These are phyloP conservation scores for Kodamaea lidongshanica DNA, from an alignment of 805 yeast species.

Conservation along the genomic window DNA sequence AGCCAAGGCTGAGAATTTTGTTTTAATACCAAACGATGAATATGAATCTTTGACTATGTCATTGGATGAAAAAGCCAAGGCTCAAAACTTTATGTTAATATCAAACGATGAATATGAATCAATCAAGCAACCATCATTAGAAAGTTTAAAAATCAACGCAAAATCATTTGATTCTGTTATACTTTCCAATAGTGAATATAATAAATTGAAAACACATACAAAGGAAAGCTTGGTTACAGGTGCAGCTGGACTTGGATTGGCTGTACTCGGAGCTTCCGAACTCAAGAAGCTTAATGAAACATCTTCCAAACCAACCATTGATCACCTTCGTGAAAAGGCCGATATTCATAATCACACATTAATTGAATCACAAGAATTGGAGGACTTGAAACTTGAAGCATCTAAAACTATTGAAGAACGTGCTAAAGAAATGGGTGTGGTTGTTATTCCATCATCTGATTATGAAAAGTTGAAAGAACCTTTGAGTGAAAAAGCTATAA, in stretches of 20 bases:
- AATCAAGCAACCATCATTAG: slow-evolving; percentile 4
- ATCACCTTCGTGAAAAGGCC: slow-evolving; percentile 13
- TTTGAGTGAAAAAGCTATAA: slow-evolving; percentile 12
- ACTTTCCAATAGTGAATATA: slow-evolving; percentile 4
- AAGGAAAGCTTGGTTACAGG: slow-evolving; percentile 21
- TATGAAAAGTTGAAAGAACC: slow-evolving; percentile 31
- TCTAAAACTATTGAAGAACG: slow-evolving; percentile 8
- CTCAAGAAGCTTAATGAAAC: slow-evolving; percentile 9
- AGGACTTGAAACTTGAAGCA: slow-evolving; percentile 14
- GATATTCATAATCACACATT: slow-evolving; percentile 11
- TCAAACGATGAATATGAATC: slow-evolving; percentile 1
- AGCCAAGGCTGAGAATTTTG: slow-evolving; percentile 17
- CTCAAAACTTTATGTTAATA: slow-evolving; percentile 1
- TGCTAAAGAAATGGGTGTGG: slow-evolving; percentile 8
- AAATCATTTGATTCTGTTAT: slow-evolving; percentile 4
- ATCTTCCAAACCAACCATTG: slow-evolving; percentile 13
- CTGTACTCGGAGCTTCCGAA: slow-evolving; percentile 6
- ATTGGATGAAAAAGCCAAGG: slow-evolving; percentile 18
- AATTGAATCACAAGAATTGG: slow-evolving; percentile 12
- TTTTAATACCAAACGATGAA: slow-evolving; percentile 12
- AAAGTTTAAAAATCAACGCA: slow-evolving; percentile 6
- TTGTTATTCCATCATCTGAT: slow-evolving; percentile 14
- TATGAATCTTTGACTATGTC: slow-evolving; percentile 23
- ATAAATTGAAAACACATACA: slow-evolving; percentile 2
- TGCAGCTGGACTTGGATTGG: slow-evolving; percentile 23